phyloP scores from a whole-genome alignment of 306 rosid species.

The Quillaja saponaria region DNA sequence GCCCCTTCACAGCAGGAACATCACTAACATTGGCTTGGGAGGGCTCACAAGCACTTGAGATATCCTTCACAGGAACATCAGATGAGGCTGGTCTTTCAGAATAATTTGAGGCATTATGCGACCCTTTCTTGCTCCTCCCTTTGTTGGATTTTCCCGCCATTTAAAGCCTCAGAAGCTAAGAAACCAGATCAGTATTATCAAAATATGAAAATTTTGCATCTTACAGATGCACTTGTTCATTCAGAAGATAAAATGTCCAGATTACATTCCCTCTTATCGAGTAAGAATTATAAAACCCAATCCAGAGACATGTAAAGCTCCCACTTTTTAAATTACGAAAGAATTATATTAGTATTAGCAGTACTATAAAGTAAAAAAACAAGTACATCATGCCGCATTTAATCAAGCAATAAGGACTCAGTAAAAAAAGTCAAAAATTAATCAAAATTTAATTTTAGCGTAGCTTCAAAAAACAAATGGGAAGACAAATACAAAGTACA shows the following conservation, averaged over 20 bases:
- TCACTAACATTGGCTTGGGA: slow-evolving; percentile 43
- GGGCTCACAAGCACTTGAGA: slow-evolving; percentile 27
- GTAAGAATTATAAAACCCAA: not conserved
- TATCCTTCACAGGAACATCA: slow-evolving; percentile 43
- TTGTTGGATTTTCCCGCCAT: slow-evolving; percentile 94
- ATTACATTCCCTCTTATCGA: slow-evolving; percentile 8
- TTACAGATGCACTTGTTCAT: not conserved
- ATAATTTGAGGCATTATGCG: slow-evolving; percentile 32
- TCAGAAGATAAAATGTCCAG: not conserved
- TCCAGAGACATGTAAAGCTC: slow-evolving; percentile 2
- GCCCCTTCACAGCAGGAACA: slow-evolving; percentile 35
- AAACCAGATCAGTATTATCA: slow-evolving; percentile 13
- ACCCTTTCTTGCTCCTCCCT: slow-evolving; percentile 63
- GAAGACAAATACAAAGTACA: too few relatives aligned
- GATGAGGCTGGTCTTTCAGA: slow-evolving; percentile 40
- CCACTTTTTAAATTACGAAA: not conserved
- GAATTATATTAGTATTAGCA: too few relatives aligned
- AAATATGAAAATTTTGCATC: not conserved
- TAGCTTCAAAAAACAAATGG: not conserved
- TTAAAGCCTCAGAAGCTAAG: slow-evolving; percentile 34
- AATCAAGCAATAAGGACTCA: not conserved
- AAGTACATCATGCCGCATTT: not conserved
- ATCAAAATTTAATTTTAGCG: not conserved
- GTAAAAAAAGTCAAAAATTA: too few relatives aligned
- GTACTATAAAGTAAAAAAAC: too few relatives aligned